These are phyloP conservation scores for Neurospora sp. DNA, from an alignment of 495 filamentous ascomycete species.

Conservation along the genomic window DNA sequence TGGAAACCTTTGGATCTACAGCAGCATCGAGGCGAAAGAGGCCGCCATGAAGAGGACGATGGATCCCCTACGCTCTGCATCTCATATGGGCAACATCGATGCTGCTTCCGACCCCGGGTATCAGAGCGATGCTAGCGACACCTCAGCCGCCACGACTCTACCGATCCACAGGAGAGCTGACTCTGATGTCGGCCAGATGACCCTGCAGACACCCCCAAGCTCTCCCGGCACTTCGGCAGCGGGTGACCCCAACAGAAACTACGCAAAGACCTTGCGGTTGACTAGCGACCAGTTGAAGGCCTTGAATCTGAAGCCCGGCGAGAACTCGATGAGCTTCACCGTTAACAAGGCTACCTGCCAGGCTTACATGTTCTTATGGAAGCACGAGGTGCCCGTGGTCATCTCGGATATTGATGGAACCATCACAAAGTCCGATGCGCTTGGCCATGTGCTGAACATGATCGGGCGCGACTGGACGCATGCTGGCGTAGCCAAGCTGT, in stretches of 20 bases:
- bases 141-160: constrained; percentile 26
- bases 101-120: constrained; percentile 89
- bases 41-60: constrained; percentile 43
- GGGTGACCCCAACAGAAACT: constrained; percentile 68
- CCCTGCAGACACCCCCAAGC: constrained; percentile 64
- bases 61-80: constrained; percentile 30
- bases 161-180: constrained; percentile 42
- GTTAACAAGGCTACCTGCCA: constrained; percentile 89
- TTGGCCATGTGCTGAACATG: constrained; percentile 97
- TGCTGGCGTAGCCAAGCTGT: constrained; percentile 89
- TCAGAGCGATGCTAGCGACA: constrained; percentile 60
- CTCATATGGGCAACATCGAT: constrained; percentile 49
- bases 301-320: constrained; percentile 68
- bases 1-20: constrained; percentile 98
- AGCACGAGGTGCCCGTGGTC: constrained; percentile 78
- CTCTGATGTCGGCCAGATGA: constrained; percentile 58
- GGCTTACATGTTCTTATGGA: constrained; percentile 90
- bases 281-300: constrained; percentile 93
- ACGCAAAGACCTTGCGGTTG: constrained; percentile 93
- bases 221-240: constrained; percentile 53
- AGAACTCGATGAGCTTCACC: constrained; percentile 90
- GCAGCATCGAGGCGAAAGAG: constrained; percentile 91
- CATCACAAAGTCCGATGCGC: constrained; percentile 95
- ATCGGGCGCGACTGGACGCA: constrained; percentile 98
- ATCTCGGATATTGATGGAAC: constrained; percentile 99